Percentiles rank a stretch among this genome's conserved stretches.
phyloP scores from a whole-genome alignment of 352 stramenopile genomes.

The Plasmopara viticola region DNA sequence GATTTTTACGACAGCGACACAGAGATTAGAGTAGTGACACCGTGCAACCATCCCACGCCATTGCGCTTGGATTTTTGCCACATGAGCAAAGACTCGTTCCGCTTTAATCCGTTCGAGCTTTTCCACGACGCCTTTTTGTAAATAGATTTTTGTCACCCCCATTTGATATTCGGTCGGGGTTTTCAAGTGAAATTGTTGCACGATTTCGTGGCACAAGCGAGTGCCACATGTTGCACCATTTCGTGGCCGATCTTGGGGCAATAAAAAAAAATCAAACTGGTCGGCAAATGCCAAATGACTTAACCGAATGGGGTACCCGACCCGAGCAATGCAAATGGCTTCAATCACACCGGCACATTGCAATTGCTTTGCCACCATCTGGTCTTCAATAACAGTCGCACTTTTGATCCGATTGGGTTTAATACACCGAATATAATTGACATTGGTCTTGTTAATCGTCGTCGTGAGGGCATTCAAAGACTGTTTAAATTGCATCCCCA shows the following conservation, averaged over 20 bases:
- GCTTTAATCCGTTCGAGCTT: conserved; percentile 57
- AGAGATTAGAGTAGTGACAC: conserved; percentile 27
- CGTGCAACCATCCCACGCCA: conserved; percentile 49
- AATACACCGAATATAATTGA: conserved; percentile 82
- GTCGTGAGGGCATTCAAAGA: conserved; percentile 64
- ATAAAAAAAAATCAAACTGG: conserved; percentile 69
- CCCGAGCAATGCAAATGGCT: conserved; percentile 70
- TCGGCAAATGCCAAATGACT: conserved; percentile 66
- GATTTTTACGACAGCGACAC: conserved; percentile 34
- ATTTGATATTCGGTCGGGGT: conserved; percentile 73
- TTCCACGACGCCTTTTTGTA: conserved; percentile 78
- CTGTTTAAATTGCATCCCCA: conserved; percentile 79
- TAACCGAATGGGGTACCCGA: conserved; percentile 69
- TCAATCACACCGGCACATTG: conserved; percentile 78
- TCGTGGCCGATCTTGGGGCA: conserved; percentile 16
- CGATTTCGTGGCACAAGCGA: background rate
- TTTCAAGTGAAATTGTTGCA: conserved; percentile 54
- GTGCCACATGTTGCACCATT: too few relatives aligned
- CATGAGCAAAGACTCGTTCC: conserved; percentile 59
- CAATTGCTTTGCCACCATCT: conserved; percentile 76
- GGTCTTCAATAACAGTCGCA: conserved; percentile 43
- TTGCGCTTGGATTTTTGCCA: conserved; percentile 51
- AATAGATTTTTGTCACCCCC: conserved; percentile 80
- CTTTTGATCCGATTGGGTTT: conserved; percentile 80
- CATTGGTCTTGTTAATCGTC: conserved; percentile 66